Percentiles rank a stretch among this genome's conserved stretches.
Evolutionary conservation across 164 flowering plant genomes (phyloP).

Genomic region (Magnolia changhungtana): DNA sequence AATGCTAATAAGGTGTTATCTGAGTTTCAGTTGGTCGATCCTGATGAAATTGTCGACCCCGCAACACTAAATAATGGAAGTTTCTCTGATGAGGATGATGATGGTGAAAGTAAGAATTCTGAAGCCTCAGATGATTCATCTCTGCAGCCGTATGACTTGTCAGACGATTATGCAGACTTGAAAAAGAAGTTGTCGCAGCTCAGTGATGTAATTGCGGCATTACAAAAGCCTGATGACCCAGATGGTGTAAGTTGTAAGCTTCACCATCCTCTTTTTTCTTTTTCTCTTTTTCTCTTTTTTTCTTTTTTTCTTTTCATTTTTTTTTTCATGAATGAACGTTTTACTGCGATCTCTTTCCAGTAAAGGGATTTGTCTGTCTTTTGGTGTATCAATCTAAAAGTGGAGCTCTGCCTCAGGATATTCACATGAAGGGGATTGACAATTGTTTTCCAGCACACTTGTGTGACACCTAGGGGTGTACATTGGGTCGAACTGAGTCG

Average conservation of each 20-base stretch:
- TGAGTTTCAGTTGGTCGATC: conserved; percentile 49
- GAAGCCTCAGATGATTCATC: conserved; percentile 72
- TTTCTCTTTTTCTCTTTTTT: too few relatives aligned
- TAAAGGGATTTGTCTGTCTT: neutral
- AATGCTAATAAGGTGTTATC: conserved; percentile 28
- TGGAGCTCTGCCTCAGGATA: too few relatives aligned
- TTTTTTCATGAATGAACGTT: neutral
- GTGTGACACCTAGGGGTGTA: too few relatives aligned
- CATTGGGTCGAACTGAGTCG: too few relatives aligned
- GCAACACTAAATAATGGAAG: conserved; percentile 41
- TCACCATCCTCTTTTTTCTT: neutral
- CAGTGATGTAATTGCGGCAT: conserved; percentile 80
- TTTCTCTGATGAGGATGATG: conserved; percentile 46
- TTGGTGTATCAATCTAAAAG: neutral
- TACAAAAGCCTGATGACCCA: conserved; percentile 84
- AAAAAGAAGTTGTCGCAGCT: conserved; percentile 67
- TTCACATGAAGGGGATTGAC: too few relatives aligned
- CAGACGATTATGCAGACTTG: conserved; percentile 84
- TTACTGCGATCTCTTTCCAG: too few relatives aligned
- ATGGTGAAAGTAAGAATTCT: conserved; percentile 47
- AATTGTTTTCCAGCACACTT: too few relatives aligned
- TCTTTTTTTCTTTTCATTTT: too few relatives aligned
- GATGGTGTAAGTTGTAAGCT: conserved; percentile 71
- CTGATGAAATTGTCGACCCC: conserved; percentile 88
- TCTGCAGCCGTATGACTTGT: conserved; percentile 85